A percentile compares a stretch with the other conserved stretches of the same genome.
phyloP scores from a whole-genome alignment of 495 filamentous ascomycete species.

The Diplogelasinospora grovesii region DNA sequence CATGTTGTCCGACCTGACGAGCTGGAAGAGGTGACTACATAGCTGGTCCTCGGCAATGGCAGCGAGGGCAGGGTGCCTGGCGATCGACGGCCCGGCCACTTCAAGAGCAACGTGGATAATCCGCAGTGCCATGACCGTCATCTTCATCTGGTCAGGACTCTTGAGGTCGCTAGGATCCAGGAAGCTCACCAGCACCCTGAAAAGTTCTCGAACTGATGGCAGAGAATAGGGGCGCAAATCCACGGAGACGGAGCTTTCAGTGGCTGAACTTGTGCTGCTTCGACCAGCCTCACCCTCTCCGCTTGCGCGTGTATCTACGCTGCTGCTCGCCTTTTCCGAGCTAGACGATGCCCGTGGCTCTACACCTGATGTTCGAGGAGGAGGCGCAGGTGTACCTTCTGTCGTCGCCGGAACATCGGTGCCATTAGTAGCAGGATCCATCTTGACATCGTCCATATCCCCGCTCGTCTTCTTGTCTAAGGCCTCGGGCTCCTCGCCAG shows the following conservation, averaged over 20 bases:
- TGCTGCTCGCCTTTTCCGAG: conserved; percentile 28
- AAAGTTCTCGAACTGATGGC: conserved; percentile 87
- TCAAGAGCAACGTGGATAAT: conserved; percentile 98
- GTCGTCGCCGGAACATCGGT: conserved; percentile 35
- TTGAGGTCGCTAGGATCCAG: conserved; percentile 87
- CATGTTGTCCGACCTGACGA: conserved; percentile 94
- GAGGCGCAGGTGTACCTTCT: conserved; percentile 13
- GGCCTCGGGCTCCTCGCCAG: conserved; percentile 50
- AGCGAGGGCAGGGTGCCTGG: conserved; percentile 84
- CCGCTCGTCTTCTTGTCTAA: conserved; percentile 55
- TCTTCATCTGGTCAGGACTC: conserved; percentile 89
- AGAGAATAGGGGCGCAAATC: conserved; percentile 84
- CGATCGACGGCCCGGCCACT: conserved; percentile 92
- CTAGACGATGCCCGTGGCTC: conserved; percentile 43
- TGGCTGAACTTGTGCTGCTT: conserved; percentile 26
- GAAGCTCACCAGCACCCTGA: conserved; percentile 90
- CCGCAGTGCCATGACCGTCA: conserved; percentile 92
- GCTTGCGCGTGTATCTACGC: conserved; percentile 14
- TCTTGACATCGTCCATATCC: conserved; percentile 70
- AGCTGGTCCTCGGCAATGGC: conserved; percentile 86
- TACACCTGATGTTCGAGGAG: conserved; percentile 32
- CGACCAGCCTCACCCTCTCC: conserved; percentile 17
- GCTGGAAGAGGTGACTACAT: conserved; percentile 91
- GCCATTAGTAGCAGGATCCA: conserved; percentile 83
- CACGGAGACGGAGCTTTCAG: conserved; percentile 38